phyloP scores from a whole-genome alignment of 169 alveolate species.

The Plasmodium inui region DNA sequence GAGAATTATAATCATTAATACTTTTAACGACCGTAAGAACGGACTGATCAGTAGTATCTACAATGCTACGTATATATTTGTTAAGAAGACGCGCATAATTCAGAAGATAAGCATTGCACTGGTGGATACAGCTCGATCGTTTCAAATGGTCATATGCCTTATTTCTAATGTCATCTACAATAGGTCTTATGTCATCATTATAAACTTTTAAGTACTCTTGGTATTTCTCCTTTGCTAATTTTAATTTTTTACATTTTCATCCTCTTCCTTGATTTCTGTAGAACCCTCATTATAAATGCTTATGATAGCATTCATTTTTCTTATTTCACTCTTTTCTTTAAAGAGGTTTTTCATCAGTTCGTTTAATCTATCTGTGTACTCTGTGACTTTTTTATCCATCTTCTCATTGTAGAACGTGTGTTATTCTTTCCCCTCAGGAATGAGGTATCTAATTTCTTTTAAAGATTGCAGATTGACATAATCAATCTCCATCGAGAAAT shows the following conservation, averaged over 20 bases:
- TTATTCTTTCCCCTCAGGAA: slow-evolving; percentile 23
- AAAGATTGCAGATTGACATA: slow-evolving; percentile 7
- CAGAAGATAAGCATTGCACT: not conserved
- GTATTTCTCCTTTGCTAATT: not conserved
- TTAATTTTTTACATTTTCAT: not conserved
- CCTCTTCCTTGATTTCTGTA: not conserved
- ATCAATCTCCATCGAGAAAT: slow-evolving; percentile 7
- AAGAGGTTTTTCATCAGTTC: not conserved
- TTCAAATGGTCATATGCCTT: slow-evolving; percentile 12
- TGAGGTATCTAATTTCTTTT: slow-evolving; percentile 9
- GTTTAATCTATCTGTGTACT: not conserved
- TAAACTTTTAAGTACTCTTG: not conserved
- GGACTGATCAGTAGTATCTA: not conserved
- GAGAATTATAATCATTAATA: not conserved
- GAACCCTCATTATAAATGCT: not conserved
- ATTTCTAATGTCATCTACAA: not conserved
- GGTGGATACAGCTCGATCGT: not conserved
- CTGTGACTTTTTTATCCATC: not conserved
- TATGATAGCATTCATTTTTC: not conserved
- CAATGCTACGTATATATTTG: not conserved
- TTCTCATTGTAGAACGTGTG: not conserved
- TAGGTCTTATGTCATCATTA: not conserved
- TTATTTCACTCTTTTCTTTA: not conserved
- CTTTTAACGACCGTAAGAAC: not conserved
- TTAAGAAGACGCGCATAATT: slow-evolving; percentile 23